These are phyloP conservation scores for Trichoderma polysporum DNA, from an alignment of 2,329 filamentous ascomycete species.

Conservation along the genomic window DNA sequence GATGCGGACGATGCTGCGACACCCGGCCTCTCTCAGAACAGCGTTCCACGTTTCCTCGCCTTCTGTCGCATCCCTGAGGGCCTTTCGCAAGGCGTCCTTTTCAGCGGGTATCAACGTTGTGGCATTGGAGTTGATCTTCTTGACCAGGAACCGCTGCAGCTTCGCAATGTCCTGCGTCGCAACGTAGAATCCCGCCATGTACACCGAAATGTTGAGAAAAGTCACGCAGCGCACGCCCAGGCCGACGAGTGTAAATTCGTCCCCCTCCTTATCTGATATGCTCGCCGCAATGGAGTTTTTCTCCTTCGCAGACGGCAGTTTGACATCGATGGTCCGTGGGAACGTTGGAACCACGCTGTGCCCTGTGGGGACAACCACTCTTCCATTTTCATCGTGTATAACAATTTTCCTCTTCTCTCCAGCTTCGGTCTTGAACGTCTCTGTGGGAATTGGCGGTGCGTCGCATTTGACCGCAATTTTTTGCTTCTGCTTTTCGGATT, in stretches of 20 bases:
- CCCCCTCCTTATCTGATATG: slow-evolving; percentile 43
- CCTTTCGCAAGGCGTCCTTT: slow-evolving; percentile 67
- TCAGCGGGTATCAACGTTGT: slow-evolving; percentile 82
- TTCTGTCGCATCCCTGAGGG: slow-evolving; percentile 66
- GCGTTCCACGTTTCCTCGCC: slow-evolving; percentile 74
- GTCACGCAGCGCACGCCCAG: slow-evolving; percentile 86
- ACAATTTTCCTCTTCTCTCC: slow-evolving; percentile 57
- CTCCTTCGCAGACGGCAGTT: slow-evolving; percentile 36
- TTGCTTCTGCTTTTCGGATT: slow-evolving; percentile 36
- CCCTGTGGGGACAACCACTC: slow-evolving; percentile 76
- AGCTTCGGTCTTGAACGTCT: slow-evolving; percentile 49
- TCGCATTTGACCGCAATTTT: slow-evolving; percentile 43
- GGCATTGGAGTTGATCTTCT: slow-evolving; percentile 72
- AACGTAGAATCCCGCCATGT: slow-evolving; percentile 90
- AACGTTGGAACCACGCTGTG: slow-evolving; percentile 78
- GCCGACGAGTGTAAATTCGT: slow-evolving; percentile 84
- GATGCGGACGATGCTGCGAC: slow-evolving; percentile 79
- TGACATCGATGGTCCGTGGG: slow-evolving; percentile 68
- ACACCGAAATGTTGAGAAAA: slow-evolving; percentile 87
- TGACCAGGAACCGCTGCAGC: slow-evolving; percentile 76
- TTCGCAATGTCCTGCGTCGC: slow-evolving; percentile 76
- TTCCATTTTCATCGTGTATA: slow-evolving; percentile 65
- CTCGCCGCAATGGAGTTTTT: slow-evolving; percentile 39
- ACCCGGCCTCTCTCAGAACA: slow-evolving; percentile 63
- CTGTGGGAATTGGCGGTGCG: slow-evolving; percentile 38